Evolutionary conservation across 2,329 filamentous ascomycete genomes (phyloP).

Genomic region (Pseudogymnoascus sp.): DNA sequence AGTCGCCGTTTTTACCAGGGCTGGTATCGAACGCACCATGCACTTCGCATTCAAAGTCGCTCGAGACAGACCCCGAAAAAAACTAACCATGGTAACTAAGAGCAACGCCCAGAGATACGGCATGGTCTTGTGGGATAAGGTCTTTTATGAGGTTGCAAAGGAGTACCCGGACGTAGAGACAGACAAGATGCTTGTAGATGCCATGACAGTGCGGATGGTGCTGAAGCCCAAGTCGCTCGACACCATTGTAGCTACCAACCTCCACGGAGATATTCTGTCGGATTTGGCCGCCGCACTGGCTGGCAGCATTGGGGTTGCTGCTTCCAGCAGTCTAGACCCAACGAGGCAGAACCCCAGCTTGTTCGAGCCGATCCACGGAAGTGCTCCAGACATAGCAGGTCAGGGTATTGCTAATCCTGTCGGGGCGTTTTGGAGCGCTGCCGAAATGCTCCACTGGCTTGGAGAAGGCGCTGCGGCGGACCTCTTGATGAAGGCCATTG

Average conservation of each 20-base stretch:
- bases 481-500: slow-evolving; percentile 41
- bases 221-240: slow-evolving; percentile 47
- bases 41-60: slow-evolving; percentile 52
- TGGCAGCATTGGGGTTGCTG: slow-evolving; percentile 61
- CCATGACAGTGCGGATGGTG: slow-evolving; percentile 41
- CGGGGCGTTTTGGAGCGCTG: slow-evolving; percentile 48
- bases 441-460: slow-evolving; percentile 48
- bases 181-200: slow-evolving; percentile 57
- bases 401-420: slow-evolving; percentile 48
- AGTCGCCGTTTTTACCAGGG: slow-evolving; percentile 51
- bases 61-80: slow-evolving; percentile 41
- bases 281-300: slow-evolving; percentile 60
- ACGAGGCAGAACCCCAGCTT: slow-evolving; percentile 42
- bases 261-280: slow-evolving; percentile 56
- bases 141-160: slow-evolving; percentile 42
- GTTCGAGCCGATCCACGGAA: slow-evolving; percentile 52
- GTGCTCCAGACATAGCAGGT: slow-evolving; percentile 47
- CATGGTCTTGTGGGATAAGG: slow-evolving; percentile 58
- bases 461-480: slow-evolving; percentile 42
- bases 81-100: slow-evolving; percentile 54
- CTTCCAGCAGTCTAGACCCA: slow-evolving; percentile 58
- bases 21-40: slow-evolving; percentile 49
- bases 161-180: slow-evolving; percentile 50
- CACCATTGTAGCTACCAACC: slow-evolving; percentile 53
- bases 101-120: slow-evolving; percentile 55